phyloP scores from a whole-genome alignment of 129 eudicot species.

The Pittosporum tobira region DNA sequence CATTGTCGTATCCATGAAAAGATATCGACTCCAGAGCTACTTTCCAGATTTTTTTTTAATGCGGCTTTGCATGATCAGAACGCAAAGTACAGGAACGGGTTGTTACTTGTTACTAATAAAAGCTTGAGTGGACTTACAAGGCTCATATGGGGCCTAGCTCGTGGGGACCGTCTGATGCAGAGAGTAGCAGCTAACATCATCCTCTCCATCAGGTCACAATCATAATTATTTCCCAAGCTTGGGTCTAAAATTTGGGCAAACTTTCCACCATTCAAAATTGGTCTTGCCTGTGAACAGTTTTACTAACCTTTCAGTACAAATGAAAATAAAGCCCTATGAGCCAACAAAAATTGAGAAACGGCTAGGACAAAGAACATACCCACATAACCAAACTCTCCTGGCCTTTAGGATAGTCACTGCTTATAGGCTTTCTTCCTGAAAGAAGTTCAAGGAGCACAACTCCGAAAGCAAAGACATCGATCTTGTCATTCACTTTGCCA shows the following conservation, averaged over 20 bases:
- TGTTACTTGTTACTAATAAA: neutral
- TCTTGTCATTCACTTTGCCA: slow-evolving; percentile 85
- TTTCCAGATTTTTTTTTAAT: neutral
- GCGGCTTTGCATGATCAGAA: neutral
- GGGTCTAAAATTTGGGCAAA: slow-evolving; percentile 54
- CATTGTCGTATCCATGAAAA: neutral
- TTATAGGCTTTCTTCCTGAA: slow-evolving; percentile 86
- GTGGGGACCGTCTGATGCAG: slow-evolving; percentile 85
- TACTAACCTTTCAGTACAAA: neutral
- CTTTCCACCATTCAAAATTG: slow-evolving; percentile 64
- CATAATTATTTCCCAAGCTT: slow-evolving; percentile 41
- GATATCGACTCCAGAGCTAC: neutral
- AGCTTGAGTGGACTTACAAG: slow-evolving; percentile 39
- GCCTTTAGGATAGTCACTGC: slow-evolving; percentile 77
- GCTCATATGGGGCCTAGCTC: slow-evolving; percentile 86
- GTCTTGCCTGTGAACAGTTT: slow-evolving; percentile 59
- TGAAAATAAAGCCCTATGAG: neutral
- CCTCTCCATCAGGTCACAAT: slow-evolving; percentile 65
- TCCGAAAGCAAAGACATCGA: slow-evolving; percentile 83
- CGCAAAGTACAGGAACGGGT: too few relatives aligned
- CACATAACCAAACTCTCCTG: slow-evolving; percentile 95
- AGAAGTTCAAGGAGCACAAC: slow-evolving; percentile 98
- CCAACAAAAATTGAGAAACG: neutral
- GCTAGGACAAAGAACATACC: slow-evolving; percentile 40
- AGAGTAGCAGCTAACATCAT: slow-evolving; percentile 86